Conservation (phyloP, 2,329 filamentous ascomycete genomes). For the Colletotrichum tabaci region DNA sequence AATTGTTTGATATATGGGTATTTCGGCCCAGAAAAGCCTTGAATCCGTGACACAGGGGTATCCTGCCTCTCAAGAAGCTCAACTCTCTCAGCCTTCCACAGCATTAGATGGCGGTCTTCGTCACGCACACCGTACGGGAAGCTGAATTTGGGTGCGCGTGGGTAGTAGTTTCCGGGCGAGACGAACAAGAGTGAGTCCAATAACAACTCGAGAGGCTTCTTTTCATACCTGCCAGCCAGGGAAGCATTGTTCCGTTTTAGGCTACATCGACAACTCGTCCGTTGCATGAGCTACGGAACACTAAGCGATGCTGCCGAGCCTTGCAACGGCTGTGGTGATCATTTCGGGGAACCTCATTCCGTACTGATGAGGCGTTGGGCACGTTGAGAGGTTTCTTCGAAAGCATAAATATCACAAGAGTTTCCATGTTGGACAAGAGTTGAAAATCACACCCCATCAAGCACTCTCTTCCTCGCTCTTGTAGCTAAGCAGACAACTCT, state of each 20-base stretch:
- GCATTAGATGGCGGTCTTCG: not conserved
- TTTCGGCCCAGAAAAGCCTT: conserved; percentile 4
- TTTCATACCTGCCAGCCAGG: not conserved
- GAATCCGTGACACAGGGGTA: not conserved
- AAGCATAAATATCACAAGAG: conserved; percentile 24
- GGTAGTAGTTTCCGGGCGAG: not conserved
- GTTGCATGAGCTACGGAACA: conserved; percentile 6
- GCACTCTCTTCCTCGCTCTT: not conserved
- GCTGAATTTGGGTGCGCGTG: conserved; percentile 4
- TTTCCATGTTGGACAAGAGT: not conserved
- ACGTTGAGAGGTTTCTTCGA: not conserved
- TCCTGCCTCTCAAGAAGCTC: not conserved
- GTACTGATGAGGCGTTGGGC: not conserved
- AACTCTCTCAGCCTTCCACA: not conserved
- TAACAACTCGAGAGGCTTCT: not conserved
- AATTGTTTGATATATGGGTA: conserved; percentile 11
- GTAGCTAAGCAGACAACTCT: not conserved
- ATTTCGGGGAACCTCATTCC: conserved; percentile 35
- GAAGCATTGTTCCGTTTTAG: not conserved
- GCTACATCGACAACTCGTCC: not conserved
- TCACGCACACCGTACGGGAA: not conserved
- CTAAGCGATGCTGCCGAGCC: conserved; percentile 8
- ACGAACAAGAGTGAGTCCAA: not conserved
- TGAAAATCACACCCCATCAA: conserved; percentile 6
- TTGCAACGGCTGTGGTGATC: not conserved